Evolutionary conservation across 441 rosid species (phyloP), one percentile per base, ranked within the genome.

Genomic region (Mallotus japonicus): DNA sequence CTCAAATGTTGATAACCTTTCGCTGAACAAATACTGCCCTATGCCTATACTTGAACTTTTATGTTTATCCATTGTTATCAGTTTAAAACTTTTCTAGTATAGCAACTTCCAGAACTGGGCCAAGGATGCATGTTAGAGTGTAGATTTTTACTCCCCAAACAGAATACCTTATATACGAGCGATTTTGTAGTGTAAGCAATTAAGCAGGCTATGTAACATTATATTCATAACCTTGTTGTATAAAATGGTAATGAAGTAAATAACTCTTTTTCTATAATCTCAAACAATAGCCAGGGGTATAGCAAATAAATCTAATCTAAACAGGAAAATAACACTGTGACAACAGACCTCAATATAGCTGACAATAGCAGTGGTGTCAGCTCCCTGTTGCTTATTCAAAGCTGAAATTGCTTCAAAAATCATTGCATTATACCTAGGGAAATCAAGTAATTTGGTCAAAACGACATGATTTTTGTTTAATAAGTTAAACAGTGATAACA

Each of bases 371-470:
- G 78, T 72, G 17, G 73, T 75, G 54, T 85, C 90, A 44, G 80
- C 78, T 71, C 92, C 90, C 69, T 76, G 79, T 17, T 87, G 82
- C 68, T 85, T 84, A 61, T 82, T 83, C 70, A 83, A 78, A 6
- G 77, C 77, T 37, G 82, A 54, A 79, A 90, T 78, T 14, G 95
- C 95, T 85, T 90, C 90, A 63, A 85, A 82, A 67, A 90, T 86
- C 90, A 85, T 58, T 50, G 78, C 83, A 83, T 81, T 76, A 67
- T 85, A 83, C 85, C 87, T 87, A 37, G 75, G n/a, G 32, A 54
- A 65, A 67, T 58, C 34, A 71, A 65, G 47, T 37, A 60, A 46
- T 24, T 63, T n/a, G 34, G 19, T 20, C 40, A 37, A 37, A 37
- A 37, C 40, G 40, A 37, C 40, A 37, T 37, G 2, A 37, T 28